Base-by-base conservation (phyloP, 441 rosid genomes). In the Erodium texanum region DNA sequence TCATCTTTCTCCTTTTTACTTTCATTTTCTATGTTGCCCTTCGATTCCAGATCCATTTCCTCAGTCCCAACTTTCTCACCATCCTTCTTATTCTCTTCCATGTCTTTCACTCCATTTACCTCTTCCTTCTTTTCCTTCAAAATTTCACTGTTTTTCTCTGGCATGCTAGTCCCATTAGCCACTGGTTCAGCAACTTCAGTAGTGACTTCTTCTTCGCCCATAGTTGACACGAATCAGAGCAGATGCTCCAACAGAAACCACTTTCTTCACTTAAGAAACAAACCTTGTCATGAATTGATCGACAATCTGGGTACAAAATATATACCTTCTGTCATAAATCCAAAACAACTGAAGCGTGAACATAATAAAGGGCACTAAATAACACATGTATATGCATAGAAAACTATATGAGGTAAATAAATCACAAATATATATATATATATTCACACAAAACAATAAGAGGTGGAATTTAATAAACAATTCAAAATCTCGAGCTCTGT, bases 161-260 rank as follows among this genome's bases (percentile, higher is more conserved):
- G 78, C 36, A 54, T 66, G 64, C 24, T 68, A 68, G 81, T 77
- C 75, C 92, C 88, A 66, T 81, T 87, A 69, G 72, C 83, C 48
- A 74, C 76, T 58, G 78, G 80, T 78, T 77, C 80, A 50, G 82
- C 58, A 79, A 67, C 86, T 78, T 83, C 78, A 24, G 74, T 76
- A 74, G 70, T 84, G 32, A 72, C 76, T 75, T 82, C 87, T 67
- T 83, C 88, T 73, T 86, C 88, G 7, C 82, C 88, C 99, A 92
- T 93, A 68, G 61, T 79, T 67, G 73, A 67, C 52, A 68, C 69
- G 68, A 68, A 62, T 64, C 75, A 80, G 66, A 34, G 27, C 66
- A 70, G 68, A 32, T 59, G 65, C 50, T 48, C 65, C 23, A 73
- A 59, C 67, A 20, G 10, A 64, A 54, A 56, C 23, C 62, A 56